Conservation (phyloP, 495 filamentous ascomycete species). For the Xanthoparmelia taractica region DNA sequence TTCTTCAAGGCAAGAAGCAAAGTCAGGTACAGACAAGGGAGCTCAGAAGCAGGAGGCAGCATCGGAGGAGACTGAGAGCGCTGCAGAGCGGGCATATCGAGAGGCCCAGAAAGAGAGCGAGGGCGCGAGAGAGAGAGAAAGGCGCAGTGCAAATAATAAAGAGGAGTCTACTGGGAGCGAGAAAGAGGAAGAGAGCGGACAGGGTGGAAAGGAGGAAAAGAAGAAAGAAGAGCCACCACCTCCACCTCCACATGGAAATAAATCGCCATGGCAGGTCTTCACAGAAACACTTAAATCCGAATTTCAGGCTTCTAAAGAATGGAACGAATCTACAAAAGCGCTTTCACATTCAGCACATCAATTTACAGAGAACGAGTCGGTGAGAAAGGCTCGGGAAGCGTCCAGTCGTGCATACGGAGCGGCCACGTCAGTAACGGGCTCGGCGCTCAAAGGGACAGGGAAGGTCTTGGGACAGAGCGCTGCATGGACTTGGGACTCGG, state of each 20-base stretch:
- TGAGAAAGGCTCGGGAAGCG: slow-evolving; percentile 75
- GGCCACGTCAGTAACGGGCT: slow-evolving; percentile 61
- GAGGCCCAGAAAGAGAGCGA: slow-evolving; percentile 17
- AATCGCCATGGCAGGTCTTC: slow-evolving; percentile 97
- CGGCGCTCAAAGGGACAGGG: slow-evolving; percentile 76
- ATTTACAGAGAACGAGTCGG: slow-evolving; percentile 89
- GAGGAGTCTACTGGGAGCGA: slow-evolving; percentile 41
- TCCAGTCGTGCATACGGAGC: slow-evolving; percentile 77
- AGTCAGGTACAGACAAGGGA: background rate
- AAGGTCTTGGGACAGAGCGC: slow-evolving; percentile 81
- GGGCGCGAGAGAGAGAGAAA: slow-evolving; percentile 12
- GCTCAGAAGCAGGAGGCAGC: slow-evolving; percentile 33
- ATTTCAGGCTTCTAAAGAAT: slow-evolving; percentile 96
- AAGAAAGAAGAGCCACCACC: slow-evolving; percentile 67
- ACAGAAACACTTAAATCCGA: slow-evolving; percentile 86
- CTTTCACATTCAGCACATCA: slow-evolving; percentile 79
- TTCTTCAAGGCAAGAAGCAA: slow-evolving; percentile 4
- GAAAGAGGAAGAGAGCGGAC: slow-evolving; percentile 42
- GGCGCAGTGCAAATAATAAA: slow-evolving; percentile 1
- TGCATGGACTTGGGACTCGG: slow-evolving; percentile 93
- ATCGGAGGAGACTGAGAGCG: slow-evolving; percentile 25
- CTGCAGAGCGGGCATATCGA: slow-evolving; percentile 22
- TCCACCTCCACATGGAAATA: slow-evolving; percentile 92
- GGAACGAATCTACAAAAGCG: slow-evolving; percentile 96
- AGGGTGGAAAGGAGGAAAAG: slow-evolving; percentile 48